Evolutionary conservation across 495 filamentous ascomycete genomes (phyloP).

Genomic region (Penicillium lagena): DNA sequence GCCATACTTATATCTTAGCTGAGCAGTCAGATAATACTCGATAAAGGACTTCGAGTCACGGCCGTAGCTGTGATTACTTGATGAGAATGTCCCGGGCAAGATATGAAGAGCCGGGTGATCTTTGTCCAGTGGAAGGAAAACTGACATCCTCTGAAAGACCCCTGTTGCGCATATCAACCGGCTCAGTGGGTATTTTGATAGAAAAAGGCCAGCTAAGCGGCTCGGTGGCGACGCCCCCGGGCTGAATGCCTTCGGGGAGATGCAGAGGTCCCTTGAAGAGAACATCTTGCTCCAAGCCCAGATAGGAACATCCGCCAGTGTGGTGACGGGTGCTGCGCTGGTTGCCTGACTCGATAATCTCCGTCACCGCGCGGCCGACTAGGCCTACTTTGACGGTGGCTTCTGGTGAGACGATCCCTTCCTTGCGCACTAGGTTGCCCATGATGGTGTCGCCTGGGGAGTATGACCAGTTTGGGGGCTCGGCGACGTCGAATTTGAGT

Average conservation of each 20-base stretch:
- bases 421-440: conserved; percentile 7
- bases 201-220: conserved; percentile 11
- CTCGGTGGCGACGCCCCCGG: background rate
- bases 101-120: conserved; percentile 5
- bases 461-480: conserved; percentile 8
- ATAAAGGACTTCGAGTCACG: conserved; percentile 7
- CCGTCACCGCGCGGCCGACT: background rate
- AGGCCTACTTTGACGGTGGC: conserved; percentile 6
- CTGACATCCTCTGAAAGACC: conserved; percentile 4
- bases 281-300: background rate
- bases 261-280: conserved; percentile 3
- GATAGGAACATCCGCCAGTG: background rate
- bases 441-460: conserved; percentile 14
- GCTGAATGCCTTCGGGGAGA: background rate
- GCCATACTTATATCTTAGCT: conserved; percentile 4
- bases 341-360: conserved; percentile 5
- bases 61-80: background rate
- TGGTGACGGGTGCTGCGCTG: background rate
- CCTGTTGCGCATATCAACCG: background rate
- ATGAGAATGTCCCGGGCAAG: conserved; percentile 12
- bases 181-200: conserved; percentile 7
- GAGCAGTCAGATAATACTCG: conserved; percentile 14
- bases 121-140: conserved; percentile 16
- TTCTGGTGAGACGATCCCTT: conserved; percentile 6
- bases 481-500: conserved; percentile 6